A percentile compares a stretch with the other conserved stretches of the same genome.
phyloP scores from a whole-genome alignment of 805 yeast species.

The Saturnispora silvae region DNA sequence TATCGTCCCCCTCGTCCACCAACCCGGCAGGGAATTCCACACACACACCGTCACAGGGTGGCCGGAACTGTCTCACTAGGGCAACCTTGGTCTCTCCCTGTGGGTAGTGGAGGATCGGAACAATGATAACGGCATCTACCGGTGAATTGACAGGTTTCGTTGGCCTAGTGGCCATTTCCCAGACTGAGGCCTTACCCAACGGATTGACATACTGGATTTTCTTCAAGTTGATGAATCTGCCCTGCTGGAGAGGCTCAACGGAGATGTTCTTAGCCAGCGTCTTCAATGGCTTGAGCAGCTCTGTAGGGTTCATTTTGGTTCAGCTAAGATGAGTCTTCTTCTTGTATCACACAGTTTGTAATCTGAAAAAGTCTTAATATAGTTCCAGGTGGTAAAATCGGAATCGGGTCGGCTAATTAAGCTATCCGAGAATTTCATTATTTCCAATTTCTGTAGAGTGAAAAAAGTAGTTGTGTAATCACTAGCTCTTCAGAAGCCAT shows the following conservation, averaged over 20 bases:
- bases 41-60: conserved; percentile 82
- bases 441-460: too few relatives aligned
- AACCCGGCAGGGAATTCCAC: conserved; percentile 95
- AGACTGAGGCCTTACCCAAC: conserved; percentile 54
- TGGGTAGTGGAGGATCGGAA: conserved; percentile 44
- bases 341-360: too few relatives aligned
- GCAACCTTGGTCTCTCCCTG: conserved; percentile 37
- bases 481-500: too few relatives aligned
- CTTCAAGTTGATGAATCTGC: conserved; percentile 59
- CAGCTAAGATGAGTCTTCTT: too few relatives aligned
- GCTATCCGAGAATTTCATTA: too few relatives aligned
- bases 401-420: too few relatives aligned
- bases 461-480: too few relatives aligned
- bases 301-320: background rate
- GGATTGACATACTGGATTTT: conserved; percentile 68
- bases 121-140: conserved; percentile 85
- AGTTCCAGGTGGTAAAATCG: too few relatives aligned
- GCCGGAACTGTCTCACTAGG: conserved; percentile 83
- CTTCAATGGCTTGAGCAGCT: conserved; percentile 14
- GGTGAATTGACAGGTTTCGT: conserved; percentile 56
- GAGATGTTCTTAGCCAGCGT: conserved; percentile 22
- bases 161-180: conserved; percentile 85
- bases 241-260: conserved; percentile 32
- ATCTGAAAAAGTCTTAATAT: too few relatives aligned
- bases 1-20: conserved; percentile 71